Evolutionary conservation across 2,329 filamentous ascomycete species (phyloP), one percentile per base, ranked within the genome.

Genomic region (Diplodia scrobiculata): DNA sequence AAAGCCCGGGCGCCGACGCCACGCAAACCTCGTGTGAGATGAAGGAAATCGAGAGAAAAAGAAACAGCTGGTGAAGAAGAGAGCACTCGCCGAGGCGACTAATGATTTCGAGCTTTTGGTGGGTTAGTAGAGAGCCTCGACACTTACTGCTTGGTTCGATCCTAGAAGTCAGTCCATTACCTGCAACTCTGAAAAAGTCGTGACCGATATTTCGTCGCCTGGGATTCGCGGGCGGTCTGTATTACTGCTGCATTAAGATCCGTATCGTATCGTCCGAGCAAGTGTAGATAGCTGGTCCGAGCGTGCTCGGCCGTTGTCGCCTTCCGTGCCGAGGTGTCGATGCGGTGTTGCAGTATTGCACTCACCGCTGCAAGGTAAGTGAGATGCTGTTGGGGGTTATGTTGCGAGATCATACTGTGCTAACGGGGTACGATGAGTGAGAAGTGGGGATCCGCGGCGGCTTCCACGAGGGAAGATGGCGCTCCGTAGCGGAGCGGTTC

Each of bases 151-250:
- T 51, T 51, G 5, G 21, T 51, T n/a, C 38, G 21, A n/a, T 27
- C 55, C 55, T 60, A 60, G n/a, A 60, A 47, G 41, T 60, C 45
- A 60, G 55, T 48, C 25, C 25, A 9, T 60, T 60, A 60, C 55
- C 55, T 60, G 55, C 38, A 47, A 27, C 7, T 25, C 38, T 10
- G 27, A 27, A 27, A 32, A 47, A 13, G 21, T 29, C 25, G 21
- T 45, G 14, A 19, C 17, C 21, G 38, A 59, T 36, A 29, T 17
- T 13, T 21, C 38, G 55, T 48, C 38, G 25, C 29, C 27, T 21
- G 17, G n/a, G 29, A 34, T 60, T 25, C 38, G 55, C 9, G 14
- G 21, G 25, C 25, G 3, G 38, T 29, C 38, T n/a, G 55, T 45
- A 47, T 32, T 17, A 32, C 41, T 45, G 36, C 25, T 32, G n/a